Conservation (phyloP, 495 filamentous ascomycete genomes). For the Monascus purpureus region DNA sequence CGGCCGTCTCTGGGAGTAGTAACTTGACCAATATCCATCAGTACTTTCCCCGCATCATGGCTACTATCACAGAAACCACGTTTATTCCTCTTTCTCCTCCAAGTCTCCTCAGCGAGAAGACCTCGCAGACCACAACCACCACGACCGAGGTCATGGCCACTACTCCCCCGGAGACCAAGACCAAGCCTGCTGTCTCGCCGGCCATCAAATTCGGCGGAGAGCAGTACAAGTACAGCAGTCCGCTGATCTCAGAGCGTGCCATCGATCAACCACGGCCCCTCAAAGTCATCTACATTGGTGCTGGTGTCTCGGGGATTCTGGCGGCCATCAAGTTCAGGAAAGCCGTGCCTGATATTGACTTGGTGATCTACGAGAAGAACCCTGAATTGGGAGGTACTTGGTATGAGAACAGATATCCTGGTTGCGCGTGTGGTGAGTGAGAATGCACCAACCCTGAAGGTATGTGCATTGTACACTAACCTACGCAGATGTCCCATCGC, state of each 20-base stretch:
- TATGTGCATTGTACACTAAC: not conserved
- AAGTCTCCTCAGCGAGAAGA: not conserved
- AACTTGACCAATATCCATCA: too few species aligned
- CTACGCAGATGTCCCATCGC: constrained; percentile 5
- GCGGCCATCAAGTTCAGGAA: constrained; percentile 19
- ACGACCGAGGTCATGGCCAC: not conserved
- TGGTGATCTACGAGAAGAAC: constrained; percentile 27
- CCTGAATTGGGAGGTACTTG: constrained; percentile 24
- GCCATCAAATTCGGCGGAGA: not conserved
- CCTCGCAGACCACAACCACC: not conserved
- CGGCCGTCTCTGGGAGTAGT: too few species aligned
- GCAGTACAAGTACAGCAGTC: not conserved
- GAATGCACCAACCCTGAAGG: too few species aligned
- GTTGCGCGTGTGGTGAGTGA: constrained; percentile 18
- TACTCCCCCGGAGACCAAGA: not conserved
- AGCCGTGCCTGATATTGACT: constrained; percentile 8
- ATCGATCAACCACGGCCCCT: constrained; percentile 16
- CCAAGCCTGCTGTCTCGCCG: not conserved
- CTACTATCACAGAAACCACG: not conserved
- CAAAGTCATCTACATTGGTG: constrained; percentile 24
- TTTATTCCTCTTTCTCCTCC: not conserved
- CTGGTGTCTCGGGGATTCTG: constrained; percentile 22
- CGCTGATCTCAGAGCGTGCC: constrained; percentile 5
- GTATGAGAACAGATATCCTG: constrained; percentile 25
- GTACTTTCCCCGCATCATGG: too few species aligned